Evolutionary conservation across 768 basidiomycete species (phyloP), one percentile per base, ranked within the genome.

Genomic region (Tylopilus plumbeoviolaceoides): DNA sequence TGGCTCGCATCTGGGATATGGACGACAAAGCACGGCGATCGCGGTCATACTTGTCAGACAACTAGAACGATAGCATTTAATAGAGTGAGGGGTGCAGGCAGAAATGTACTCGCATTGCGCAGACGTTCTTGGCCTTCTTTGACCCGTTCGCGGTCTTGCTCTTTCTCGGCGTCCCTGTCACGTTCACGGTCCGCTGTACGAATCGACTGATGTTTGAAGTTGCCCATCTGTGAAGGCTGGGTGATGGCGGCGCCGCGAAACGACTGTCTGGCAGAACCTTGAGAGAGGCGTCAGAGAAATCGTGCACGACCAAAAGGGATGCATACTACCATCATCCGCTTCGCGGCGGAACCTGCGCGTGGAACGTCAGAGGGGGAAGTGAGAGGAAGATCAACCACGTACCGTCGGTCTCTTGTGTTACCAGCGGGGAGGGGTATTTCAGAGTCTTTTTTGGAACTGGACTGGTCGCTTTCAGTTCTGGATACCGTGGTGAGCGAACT

Each of bases 141-240:
- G 59, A 89, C 85, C 58, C 83, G 73, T 63, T 89, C 77, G 7
- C 78, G 76, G 46, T 80, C 79, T 48, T 74, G 71, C 27, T 79
- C 78, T 51, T 69, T 72, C 53, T 78, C 84, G 8, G 67, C 64
- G 21, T 82, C 69, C 49, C 62, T 65, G 42, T 72, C 81, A 45
- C 77, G 72, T 51, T 71, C 81, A 45, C 84, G 79, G 66, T 89
- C 87, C 40, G 73, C 76, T 15, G 80, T 74, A 48, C 89, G 87
- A 60, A 86, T 71, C 11, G 90, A 89, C 59, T 93, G 91, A 63
- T 92, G 91, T 65, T 90, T 89, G 70, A 93, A 93, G 65, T 91
- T 91, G 44, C 91, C 91, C 91, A 93, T 93, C 72, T 92, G 90
- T 33, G 91, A 89, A 25, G 89, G 88, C 61, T 93, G 90, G 23